Evolutionary conservation across 1,284 basidiomycete genomes (phyloP).

Genomic region (Uromyces viciae-fabae): DNA sequence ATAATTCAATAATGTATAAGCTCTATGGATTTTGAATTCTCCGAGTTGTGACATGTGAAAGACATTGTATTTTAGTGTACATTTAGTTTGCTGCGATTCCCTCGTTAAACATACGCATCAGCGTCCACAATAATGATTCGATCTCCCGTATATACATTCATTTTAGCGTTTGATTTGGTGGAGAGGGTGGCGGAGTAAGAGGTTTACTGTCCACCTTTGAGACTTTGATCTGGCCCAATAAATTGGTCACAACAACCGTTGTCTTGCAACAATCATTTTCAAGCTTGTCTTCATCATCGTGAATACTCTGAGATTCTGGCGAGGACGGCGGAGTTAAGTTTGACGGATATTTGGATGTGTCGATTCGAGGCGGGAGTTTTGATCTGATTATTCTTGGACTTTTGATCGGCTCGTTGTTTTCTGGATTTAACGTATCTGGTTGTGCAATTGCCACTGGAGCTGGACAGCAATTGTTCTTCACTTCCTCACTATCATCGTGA

Average conservation of each 20-base stretch:
- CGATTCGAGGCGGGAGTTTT: not conserved
- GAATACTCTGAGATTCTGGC: not conserved
- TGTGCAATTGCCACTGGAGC: not conserved
- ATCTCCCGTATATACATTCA: no score
- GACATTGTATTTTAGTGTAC: no score
- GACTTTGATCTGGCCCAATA: not conserved
- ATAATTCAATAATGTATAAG: no score
- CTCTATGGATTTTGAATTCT: no score
- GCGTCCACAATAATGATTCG: no score
- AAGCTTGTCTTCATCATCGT: not conserved
- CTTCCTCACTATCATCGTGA: not conserved
- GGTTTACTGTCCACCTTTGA: not conserved
- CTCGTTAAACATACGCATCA: no score
- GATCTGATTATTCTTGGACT: conserved; percentile 4
- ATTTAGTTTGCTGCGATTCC: no score
- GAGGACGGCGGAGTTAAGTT: conserved; percentile 1
- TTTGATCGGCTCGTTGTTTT: no score
- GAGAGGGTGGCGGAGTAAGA: conserved; percentile 19
- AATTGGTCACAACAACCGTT: not conserved
- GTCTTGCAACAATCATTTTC: not conserved
- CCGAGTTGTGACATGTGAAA: no score
- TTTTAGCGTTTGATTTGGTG: conserved; percentile 15
- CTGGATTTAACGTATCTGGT: not conserved
- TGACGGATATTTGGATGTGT: not conserved
- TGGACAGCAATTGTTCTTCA: not conserved